Evolutionary conservation across 768 basidiomycete species (phyloP), one percentile per base, ranked within the genome.

Genomic region (Agaricus subrufescens): DNA sequence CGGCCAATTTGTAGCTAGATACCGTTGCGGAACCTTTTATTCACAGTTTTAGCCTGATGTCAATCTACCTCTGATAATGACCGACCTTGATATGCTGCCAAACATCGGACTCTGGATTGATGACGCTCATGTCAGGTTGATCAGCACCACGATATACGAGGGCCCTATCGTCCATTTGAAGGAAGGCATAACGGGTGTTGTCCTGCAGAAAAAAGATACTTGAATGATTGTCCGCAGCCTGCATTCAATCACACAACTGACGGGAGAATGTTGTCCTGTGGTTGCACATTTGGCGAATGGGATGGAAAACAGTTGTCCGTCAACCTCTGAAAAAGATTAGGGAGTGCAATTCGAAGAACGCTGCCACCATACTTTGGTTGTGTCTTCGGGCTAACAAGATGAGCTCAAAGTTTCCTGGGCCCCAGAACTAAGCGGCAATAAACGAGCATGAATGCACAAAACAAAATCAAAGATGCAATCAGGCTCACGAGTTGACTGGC

Each of bases 71-170:
- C 6, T 4, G 44, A 11, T 47, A 10, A 31, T 47, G 50, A 15
- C 61, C 50, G 60, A 82, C 93, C 82, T 95, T 96, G 69, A 98
- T 89, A 71, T 91, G 89, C 63, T 98, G 94, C 95, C 96, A 98
- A 15, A 98, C 95, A 64, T 98, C 95, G 3, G 92, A 92, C 67
- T 96, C 94, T 14, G 95, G 94, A 66, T 98, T 98, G 65, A 98
- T 97, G 56, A 99, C 87, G 66, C 93, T 96, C 87, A 97, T 89
- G 67, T 98, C 95, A 4, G 96, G 95, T 67, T 98, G 95, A 68
- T 98, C 96, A 29, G 95, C 93, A 12, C 96, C 95, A 53, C 96
- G 83, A 69, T 98, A 99, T 14, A 98, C 85, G 0, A 97, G 78
- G 2, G 91, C 89, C 42, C 93, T 84, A 63, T 98, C 96, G 64